These are phyloP conservation scores for Pythium insidiosum DNA, from an alignment of 352 stramenopile genomes.

Conservation along the genomic window DNA sequence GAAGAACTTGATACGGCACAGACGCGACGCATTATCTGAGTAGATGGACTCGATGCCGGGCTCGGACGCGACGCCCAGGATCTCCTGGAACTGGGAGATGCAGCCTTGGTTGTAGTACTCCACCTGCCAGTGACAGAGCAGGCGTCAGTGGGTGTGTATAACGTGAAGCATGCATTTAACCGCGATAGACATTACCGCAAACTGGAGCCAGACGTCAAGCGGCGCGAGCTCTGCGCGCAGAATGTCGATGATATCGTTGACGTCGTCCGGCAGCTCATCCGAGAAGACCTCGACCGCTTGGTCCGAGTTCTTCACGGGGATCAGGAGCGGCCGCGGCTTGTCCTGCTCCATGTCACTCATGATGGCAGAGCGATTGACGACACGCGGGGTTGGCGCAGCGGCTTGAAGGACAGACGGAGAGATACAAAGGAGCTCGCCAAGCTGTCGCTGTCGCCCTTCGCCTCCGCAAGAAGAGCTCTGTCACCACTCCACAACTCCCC, in stretches of 20 bases:
- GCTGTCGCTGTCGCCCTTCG: no score
- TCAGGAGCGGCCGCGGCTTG: constrained; percentile 58
- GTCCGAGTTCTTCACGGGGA: constrained; percentile 88
- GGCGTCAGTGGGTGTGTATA: no score
- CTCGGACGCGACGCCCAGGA: constrained; percentile 72
- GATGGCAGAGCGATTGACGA: no score
- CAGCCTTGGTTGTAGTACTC: constrained; percentile 87
- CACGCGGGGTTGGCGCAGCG: no score
- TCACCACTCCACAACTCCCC: no score
- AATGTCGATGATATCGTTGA: constrained; percentile 90
- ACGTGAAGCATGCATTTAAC: not conserved
- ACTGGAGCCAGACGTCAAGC: constrained; percentile 88
- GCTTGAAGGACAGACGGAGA: no score
- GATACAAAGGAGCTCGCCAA: no score
- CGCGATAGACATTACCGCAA: no score
- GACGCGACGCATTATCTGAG: constrained; percentile 76
- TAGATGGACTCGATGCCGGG: constrained; percentile 86
- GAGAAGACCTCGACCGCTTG: constrained; percentile 87
- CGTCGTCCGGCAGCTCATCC: constrained; percentile 85
- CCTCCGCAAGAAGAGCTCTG: no score
- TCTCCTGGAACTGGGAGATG: constrained; percentile 79
- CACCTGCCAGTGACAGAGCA: no score
- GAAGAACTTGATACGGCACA: constrained; percentile 87
- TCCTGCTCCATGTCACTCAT: constrained; percentile 21
- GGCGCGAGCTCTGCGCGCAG: constrained; percentile 86